Base-by-base conservation (phyloP, 2,329 filamentous ascomycete species). In the Arthrobotrys pseudoclavata region DNA sequence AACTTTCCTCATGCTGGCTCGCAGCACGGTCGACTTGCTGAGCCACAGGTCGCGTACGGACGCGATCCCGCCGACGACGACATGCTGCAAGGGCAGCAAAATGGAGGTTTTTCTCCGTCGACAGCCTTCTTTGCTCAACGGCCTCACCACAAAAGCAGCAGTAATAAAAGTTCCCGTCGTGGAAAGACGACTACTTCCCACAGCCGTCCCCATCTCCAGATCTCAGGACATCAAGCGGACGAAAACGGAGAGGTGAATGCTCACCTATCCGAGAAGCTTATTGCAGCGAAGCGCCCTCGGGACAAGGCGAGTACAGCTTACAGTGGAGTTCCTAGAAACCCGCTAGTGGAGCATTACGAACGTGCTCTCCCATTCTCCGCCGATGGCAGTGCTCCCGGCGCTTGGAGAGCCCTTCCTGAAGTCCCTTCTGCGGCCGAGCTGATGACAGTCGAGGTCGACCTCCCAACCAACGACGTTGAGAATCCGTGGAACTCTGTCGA, bases 401-500 rank as follows among this genome's bases (percentile, higher is more conserved):
- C 53, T 26, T 86, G 85, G 85, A 80, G 81, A 50, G 80, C 81
- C 57, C 81, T 84, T 2, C 86, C 89, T 0, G 89, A 91, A 69
- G 81, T 91, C 1, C 90, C 90, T 0, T 85, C 84, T 0, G 79
- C 85, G 0, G 82, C 81, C 0, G 90, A 92, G 81, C 85, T 91
- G 6, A 83, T 88, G 42, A 82, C 82, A 0, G 67, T 80, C 69
- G 70, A 55, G 64, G 81, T 85, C 1, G 80, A 83, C 3, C 82
- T 90, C 0, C 83, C 85, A 0, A 80, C 84, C 0, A 93, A 93
- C 80, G 84, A 84, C 5, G 84, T 90, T 20, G 79, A 87, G 0
- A 85, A 86, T 0, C 85, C 89, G 0, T 95, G 90, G 86, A 79
- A 83, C 0, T 88, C 86, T 3, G 90, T 88, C 53, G 86, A 89